Conservation (phyloP, 2,329 filamentous ascomycete species). For the Apiospora saccharicola region DNA sequence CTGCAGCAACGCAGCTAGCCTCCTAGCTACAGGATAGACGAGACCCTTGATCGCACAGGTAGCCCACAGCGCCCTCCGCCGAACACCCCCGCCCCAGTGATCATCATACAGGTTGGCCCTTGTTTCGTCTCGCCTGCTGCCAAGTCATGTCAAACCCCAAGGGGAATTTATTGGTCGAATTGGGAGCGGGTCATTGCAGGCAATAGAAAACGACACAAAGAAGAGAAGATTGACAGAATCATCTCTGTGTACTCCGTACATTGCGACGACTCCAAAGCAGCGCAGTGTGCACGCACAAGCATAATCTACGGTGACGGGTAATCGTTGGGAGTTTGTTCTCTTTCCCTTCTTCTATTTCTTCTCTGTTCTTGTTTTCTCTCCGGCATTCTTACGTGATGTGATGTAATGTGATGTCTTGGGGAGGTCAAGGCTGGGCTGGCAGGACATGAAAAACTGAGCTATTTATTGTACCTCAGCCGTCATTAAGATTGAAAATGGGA, state of each 20-base stretch:
- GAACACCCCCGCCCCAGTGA: constrained; percentile 10
- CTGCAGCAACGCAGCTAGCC: background rate
- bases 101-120: constrained; percentile 18
- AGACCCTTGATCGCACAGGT: constrained; percentile 2
- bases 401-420: background rate
- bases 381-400: background rate
- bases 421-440: background rate
- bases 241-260: background rate
- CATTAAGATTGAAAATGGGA: constrained; percentile 6
- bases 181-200: constrained; percentile 13
- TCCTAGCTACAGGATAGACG: too few relatives aligned
- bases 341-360: background rate
- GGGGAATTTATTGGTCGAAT: constrained; percentile 8
- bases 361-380: background rate
- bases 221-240: background rate
- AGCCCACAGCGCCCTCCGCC: constrained; percentile 9
- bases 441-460: background rate
- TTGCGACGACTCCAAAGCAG: background rate
- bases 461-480: background rate
- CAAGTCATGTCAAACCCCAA: constrained; percentile 15
- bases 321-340: background rate
- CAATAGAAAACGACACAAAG: background rate
- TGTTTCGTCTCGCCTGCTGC: constrained; percentile 4
- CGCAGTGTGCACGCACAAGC: background rate
- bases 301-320: background rate